Conservation (phyloP, 768 basidiomycete genomes). For the Termitomyces sp. region DNA sequence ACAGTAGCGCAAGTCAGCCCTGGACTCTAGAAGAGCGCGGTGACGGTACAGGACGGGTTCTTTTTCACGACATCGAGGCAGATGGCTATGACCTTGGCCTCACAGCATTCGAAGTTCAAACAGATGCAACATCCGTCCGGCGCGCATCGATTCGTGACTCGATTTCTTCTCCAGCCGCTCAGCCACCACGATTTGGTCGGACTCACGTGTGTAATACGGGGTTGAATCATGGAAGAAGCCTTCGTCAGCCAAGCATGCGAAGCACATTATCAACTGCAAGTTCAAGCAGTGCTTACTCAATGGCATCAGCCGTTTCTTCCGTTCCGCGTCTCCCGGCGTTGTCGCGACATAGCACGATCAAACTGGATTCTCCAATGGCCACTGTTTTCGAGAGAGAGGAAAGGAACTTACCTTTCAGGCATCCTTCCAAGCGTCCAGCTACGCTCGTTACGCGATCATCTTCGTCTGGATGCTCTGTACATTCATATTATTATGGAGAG, state of each 20-base stretch:
- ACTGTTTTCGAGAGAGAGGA: conserved; percentile 6
- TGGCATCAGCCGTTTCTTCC: conserved; percentile 12
- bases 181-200: conserved; percentile 10
- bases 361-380: not conserved
- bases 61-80: conserved; percentile 22
- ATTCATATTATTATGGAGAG: conserved; percentile 7
- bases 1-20: conserved; percentile 17
- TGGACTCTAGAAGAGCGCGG: conserved; percentile 36
- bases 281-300: conserved; percentile 20
- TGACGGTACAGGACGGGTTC: conserved; percentile 32
- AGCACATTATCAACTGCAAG: conserved; percentile 16
- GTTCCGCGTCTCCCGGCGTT: conserved; percentile 11
- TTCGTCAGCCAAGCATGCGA: conserved; percentile 4
- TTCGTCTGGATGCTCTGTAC: conserved; percentile 13
- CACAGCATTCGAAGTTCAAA: not conserved
- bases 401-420: not conserved
- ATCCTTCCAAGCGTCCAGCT: not conserved
- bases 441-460: conserved; percentile 6
- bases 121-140: conserved; percentile 3
- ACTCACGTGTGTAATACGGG: not conserved
- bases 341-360: conserved; percentile 14
- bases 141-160: conserved; percentile 12
- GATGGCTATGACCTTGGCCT: conserved; percentile 4
- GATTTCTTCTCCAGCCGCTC: conserved; percentile 11
- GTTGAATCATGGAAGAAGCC: not conserved